Conservation (phyloP, 257 asterid genomes). For the Solanum chilense region DNA sequence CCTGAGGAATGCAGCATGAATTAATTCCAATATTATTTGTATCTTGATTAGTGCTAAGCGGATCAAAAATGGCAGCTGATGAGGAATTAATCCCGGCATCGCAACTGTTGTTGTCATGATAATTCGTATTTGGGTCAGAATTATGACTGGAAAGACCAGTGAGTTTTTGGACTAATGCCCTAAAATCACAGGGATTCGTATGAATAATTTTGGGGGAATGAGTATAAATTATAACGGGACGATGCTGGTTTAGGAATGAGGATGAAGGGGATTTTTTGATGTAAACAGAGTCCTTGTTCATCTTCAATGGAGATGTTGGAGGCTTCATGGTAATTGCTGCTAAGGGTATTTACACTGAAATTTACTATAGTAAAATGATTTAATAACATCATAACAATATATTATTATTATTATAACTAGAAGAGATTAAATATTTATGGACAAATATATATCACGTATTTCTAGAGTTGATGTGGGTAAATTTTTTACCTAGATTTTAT, state of each 20-base stretch:
- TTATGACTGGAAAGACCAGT: constrained; percentile 11
- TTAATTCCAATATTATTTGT: neutral
- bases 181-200: constrained; percentile 22
- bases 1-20: neutral
- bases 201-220: constrained; percentile 29
- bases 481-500: neutral
- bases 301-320: constrained; percentile 14
- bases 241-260: neutral
- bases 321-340: neutral
- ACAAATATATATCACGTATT: neutral
- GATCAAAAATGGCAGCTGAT: neutral
- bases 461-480: neutral
- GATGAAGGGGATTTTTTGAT: constrained; percentile 8
- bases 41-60: neutral
- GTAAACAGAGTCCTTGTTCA: constrained; percentile 7
- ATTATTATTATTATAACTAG: neutral
- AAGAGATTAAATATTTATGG: neutral
- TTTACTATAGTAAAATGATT: no score
- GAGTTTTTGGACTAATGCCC: constrained; percentile 32
- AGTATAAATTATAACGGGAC: constrained; percentile 26
- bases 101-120: neutral
- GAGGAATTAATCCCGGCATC: neutral
- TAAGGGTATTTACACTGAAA: neutral
- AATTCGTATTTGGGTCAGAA: neutral
- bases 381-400: neutral